Evolutionary conservation across 129 eudicot species (phyloP).

Genomic region (Escallonia rubra): DNA sequence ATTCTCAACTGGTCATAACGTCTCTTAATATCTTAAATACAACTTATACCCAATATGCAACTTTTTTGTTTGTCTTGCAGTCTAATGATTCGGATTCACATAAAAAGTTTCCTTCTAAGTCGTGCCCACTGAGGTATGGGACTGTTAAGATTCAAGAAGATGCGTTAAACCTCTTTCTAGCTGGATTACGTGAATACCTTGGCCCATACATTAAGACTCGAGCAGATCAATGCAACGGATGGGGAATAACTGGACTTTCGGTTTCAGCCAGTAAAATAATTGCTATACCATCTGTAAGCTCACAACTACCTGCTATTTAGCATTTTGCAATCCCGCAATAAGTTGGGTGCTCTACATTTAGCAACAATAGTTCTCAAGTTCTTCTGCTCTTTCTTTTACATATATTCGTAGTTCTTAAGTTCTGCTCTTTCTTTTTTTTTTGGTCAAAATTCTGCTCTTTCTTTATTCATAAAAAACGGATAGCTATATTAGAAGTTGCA

Average conservation of each 20-base stretch:
- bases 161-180: conserved; percentile 68
- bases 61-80: conserved; percentile 30
- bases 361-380: too few relatives aligned
- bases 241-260: conserved; percentile 83
- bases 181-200: conserved; percentile 78
- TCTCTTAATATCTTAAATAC: background rate
- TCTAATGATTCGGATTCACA: conserved; percentile 59
- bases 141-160: conserved; percentile 72
- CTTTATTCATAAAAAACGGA: too few relatives aligned
- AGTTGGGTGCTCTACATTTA: too few relatives aligned
- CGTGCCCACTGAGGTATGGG: conserved; percentile 89
- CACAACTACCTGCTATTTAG: background rate
- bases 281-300: conserved; percentile 72
- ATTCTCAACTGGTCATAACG: background rate
- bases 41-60: background rate
- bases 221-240: conserved; percentile 42
- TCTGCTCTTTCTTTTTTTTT: too few relatives aligned
- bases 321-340: background rate
- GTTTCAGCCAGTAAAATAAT: conserved; percentile 85
- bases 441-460: too few relatives aligned
- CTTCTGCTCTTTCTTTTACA: too few relatives aligned
- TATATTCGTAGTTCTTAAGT: too few relatives aligned
- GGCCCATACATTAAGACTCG: conserved; percentile 27
- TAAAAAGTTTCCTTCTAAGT: conserved; percentile 86
- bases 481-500: too few relatives aligned